Evolutionary conservation across 2,329 filamentous ascomycete genomes (phyloP), one percentile per base, ranked within the genome.

Genomic region (Pseudogymnoascus destructans): DNA sequence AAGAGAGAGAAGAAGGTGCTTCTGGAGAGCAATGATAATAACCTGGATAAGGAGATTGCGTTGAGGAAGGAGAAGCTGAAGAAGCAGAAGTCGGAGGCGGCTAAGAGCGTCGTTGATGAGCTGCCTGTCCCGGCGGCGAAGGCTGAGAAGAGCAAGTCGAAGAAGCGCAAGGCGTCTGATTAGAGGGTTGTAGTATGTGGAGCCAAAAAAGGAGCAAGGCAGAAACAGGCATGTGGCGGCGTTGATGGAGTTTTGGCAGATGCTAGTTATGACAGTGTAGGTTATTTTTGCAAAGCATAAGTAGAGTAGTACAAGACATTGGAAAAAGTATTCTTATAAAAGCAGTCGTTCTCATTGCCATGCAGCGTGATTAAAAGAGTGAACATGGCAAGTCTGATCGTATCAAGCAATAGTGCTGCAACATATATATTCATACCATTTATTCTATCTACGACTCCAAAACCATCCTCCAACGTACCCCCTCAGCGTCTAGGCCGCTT

Each of bases 1-100:
- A 74, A 73, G 66, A 61, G 67, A 25, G 74, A 75, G 69, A 69
- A 68, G 60, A 66, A 69, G 61, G 42, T 60, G 49, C 42, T 64
- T 60, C 33, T 61, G 46, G 65, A 66, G 61, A 66, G 66, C 33
- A 68, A 69, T 25, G 69, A 71, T 57, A 66, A 68, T 55, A 70
- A 65, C 7, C 57, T 72, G 27, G 68, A 70, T 55, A 58, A 62
- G 38, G 69, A 72, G 62, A 72, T 72, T 58, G 64, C 64, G 17
- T 40, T 63, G 19, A 64, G 70, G 33, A 69, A 71, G 60, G 67
- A 68, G 61, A 70, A 63, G 59, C 61, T 72, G 59, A 70, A 65
- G 63, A 66, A 68, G 61, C 70, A 72, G 59, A 72, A 72, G 63
- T 66, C 62, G 38, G 66, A 67, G 33, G 67, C 66, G 5, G 66